Evolutionary conservation across 148 eudicot genomes (phyloP), one percentile per base, ranked within the genome.

Genomic region (Amaranthus cruentus): DNA sequence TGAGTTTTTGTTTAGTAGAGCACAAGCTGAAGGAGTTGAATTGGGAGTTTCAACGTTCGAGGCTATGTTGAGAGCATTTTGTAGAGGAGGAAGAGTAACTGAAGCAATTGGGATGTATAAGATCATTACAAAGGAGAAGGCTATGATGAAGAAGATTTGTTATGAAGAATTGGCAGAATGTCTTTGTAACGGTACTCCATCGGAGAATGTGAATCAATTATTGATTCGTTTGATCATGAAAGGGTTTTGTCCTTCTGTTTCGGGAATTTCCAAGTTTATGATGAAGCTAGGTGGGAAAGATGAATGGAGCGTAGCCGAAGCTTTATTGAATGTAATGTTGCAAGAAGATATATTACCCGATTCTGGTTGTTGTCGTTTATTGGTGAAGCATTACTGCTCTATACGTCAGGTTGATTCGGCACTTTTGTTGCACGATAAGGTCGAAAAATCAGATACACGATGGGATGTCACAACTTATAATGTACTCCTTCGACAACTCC

Each of bases 391-490:
- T 70, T 88, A 89, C 13, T 91, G 96, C 78, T 81, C 78, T 42
- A 81, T 75, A n/a, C 73, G 80, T 65, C 78, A 71, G 75, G 72
- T 88, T 68, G 91, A 89, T 62, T 83, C 60, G 43, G 96, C 96
- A 21, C 64, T 94, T 47, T 60, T 48, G 28, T 78, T 94, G 85
- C 91, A 89, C 56, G 70, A 79, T 73, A 87, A 88, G 80, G 48
- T 88, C 86, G 86, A 75, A 77, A 77, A 72, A 9, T 42, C 71
- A 50, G 84, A 83, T 43, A 81, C 75, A 47, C 72, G 51, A 76
- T 83, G 93, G 82, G 93, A 89, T 81, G 82, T 71, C 47, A 76
- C 66, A 9, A 73, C 90, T 66, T 91, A 88, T 76, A 88, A 86
- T 68, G 62, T 80, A 61, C 83, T 91, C 76, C 88, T 94, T 53